Percentiles rank a stretch among this genome's conserved stretches.
phyloP scores from a whole-genome alignment of 768 basidiomycete genomes.

The Amanita jacksonii region DNA sequence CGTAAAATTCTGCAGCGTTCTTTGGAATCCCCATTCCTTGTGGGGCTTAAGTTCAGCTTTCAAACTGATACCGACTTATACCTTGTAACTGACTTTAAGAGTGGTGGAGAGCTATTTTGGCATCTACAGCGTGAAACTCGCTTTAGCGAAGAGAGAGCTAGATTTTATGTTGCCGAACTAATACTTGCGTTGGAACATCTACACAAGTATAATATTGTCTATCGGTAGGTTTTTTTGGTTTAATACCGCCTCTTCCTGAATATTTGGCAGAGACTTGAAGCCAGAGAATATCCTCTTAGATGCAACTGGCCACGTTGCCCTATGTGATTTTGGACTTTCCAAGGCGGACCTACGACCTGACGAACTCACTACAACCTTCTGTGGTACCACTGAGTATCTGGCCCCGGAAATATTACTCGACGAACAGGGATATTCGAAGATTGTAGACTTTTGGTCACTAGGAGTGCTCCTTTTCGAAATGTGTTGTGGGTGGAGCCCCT shows the following conservation, averaged over 20 bases:
- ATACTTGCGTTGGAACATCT: constrained; percentile 92
- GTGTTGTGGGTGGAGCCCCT: constrained; percentile 99
- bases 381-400: constrained; percentile 97
- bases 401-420: constrained; percentile 98
- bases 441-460: constrained; percentile 97
- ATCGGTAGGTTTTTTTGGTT: constrained; percentile 45
- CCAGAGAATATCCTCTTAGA: constrained; percentile 98
- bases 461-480: constrained; percentile 97
- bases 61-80: constrained; percentile 94
- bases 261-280: constrained; percentile 68
- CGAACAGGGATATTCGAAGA: constrained; percentile 96
- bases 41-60: constrained; percentile 97
- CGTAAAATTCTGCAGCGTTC: constrained; percentile 96
- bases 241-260: constrained; percentile 2
- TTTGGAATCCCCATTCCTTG: constrained; percentile 90
- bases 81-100: constrained; percentile 97
- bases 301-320: constrained; percentile 95
- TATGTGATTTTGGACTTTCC: constrained; percentile 97
- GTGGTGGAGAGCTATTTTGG: constrained; percentile 97
- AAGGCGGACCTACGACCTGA: constrained; percentile 91
- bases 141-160: constrained; percentile 86
- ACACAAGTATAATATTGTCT: constrained; percentile 96
- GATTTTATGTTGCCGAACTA: constrained; percentile 96
- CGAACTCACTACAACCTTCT: constrained; percentile 98
- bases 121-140: constrained; percentile 93